Evolutionary conservation across 192 early-diverging fungal genomes (phyloP).

Genomic region (Coemansia sp.): DNA sequence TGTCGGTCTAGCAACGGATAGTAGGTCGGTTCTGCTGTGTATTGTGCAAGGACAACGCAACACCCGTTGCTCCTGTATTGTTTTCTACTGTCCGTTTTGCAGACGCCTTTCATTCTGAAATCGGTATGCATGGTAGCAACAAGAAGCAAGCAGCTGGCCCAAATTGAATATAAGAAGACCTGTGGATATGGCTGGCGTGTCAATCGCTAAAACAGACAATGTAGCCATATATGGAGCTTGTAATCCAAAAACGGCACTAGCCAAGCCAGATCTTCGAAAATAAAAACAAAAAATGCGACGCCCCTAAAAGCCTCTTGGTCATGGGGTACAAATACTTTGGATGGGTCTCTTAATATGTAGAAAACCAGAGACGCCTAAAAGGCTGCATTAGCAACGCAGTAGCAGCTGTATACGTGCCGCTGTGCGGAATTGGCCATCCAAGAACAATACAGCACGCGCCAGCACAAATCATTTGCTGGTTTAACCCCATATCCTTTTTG

Average conservation of each 20-base stretch:
- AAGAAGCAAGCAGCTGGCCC: not conserved
- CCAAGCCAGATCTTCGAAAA: not conserved
- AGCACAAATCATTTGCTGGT: not conserved
- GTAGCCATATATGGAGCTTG: not conserved
- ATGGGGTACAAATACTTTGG: not conserved
- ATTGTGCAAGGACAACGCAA: not conserved
- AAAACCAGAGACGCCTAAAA: not conserved
- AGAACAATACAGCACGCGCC: not conserved
- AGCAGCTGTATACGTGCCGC: not conserved
- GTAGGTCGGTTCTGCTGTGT: not conserved
- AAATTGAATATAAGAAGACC: not conserved
- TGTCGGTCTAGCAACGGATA: not conserved
- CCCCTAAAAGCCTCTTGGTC: not conserved
- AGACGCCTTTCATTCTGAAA: not conserved
- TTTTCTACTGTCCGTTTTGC: not conserved
- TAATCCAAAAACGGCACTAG: not conserved
- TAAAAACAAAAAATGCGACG: not conserved
- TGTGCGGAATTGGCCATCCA: not conserved
- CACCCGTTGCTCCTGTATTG: not conserved
- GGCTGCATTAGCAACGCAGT: not conserved
- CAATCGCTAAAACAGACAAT: not conserved
- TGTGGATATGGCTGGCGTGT: not conserved
- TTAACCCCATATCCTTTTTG: not conserved
- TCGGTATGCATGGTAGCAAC: not conserved
- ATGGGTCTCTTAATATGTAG: not conserved